Base-by-base conservation (phyloP, 2,329 filamentous ascomycete species). In the Tolypocladium nubicola region DNA sequence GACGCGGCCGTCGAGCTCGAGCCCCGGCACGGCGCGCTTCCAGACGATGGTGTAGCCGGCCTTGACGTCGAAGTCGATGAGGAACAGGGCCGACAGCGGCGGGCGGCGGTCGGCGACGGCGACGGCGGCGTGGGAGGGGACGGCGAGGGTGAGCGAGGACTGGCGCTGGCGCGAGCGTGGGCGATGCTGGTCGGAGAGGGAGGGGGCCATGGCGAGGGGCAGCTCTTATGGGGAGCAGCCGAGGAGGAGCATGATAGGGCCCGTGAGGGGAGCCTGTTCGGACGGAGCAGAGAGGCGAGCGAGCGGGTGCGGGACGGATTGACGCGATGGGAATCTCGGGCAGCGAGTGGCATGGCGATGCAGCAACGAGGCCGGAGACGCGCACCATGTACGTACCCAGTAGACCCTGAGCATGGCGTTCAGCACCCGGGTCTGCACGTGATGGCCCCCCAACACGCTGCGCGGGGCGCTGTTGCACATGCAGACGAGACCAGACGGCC, bases 51-150 rank as follows among this genome's bases (percentile, higher is more conserved):
- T 96, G 73, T 87, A 96, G 76, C 91, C 91, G 66, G 90, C 87
- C 72, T 92, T 94, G 75, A 93, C 88, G 73, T 96, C 91, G 75
- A 96, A 96, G 68, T 89, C 85, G 73, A 96, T 93, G 61, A 96
- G 80, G 72, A 96, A 96, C 40, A 95, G 80, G 38, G 90, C 90
- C 43, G 87, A 86, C 67, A 93, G 67, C 54, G 70, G 65, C 61
- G 72, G 67, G 58, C 68, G 64, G 60, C 68, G 63, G 65, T 65
- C 62, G 61, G 62, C 63, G 43, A 63, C 62, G 61, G 62, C 63
- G 43, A 63, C 62, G 61, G 63, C 63, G 52, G 64, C 53, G 57
- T 67, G 63, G 58, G 74, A 67, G 65, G 69, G 23, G 56, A 62
- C 50, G 56, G 57, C 50, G 43, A 58, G 54, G 38, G 75, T 74